These are phyloP conservation scores for Hymenoscyphus linearis DNA, from an alignment of 2,329 filamentous ascomycete genomes.

Conservation along the genomic window DNA sequence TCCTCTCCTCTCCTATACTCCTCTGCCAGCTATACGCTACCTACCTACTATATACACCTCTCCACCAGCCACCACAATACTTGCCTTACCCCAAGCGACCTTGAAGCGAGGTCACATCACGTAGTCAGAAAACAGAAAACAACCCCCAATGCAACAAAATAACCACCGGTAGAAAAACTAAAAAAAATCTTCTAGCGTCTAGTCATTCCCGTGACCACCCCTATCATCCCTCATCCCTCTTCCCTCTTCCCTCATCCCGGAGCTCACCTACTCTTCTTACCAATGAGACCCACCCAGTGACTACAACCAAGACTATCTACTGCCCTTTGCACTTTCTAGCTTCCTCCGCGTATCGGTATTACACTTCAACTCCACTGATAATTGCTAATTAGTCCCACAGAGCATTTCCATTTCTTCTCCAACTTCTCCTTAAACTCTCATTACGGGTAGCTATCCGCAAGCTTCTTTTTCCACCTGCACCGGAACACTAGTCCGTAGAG, in stretches of 20 bases:
- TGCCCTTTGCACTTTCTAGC: neutral
- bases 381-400: neutral
- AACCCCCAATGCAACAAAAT: neutral
- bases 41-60: too few species aligned
- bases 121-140: neutral
- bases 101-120: neutral
- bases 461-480: neutral
- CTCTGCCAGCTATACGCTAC: too few species aligned
- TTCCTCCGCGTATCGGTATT: neutral
- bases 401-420: too few species aligned
- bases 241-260: too few species aligned
- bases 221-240: too few species aligned
- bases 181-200: neutral
- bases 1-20: neutral
- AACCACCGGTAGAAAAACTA: neutral
- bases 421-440: neutral
- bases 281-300: neutral
- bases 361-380: neutral
- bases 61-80: neutral
- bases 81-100: neutral
- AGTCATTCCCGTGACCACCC: neutral
- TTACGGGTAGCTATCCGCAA: neutral
- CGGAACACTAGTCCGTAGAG: neutral
- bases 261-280: neutral
- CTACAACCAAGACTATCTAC: neutral